Conservation (phyloP, 1,284 basidiomycete genomes). For the Fomitopsis betulina region DNA sequence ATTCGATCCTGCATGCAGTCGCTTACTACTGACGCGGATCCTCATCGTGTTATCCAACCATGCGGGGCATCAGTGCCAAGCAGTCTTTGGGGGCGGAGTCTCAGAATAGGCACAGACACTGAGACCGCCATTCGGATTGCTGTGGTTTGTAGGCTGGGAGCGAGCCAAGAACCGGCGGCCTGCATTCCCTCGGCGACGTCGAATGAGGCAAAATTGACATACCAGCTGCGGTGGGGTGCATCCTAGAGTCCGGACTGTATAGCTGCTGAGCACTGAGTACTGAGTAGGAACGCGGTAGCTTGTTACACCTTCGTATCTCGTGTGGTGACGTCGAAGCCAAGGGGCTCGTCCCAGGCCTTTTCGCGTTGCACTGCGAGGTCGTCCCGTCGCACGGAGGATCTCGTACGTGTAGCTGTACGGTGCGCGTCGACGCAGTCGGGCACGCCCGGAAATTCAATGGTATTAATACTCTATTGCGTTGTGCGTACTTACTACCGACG, state of each 20-base stretch:
- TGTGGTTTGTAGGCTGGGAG: background rate
- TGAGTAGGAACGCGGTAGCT: background rate
- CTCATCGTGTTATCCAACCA: background rate
- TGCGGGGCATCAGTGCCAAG: background rate
- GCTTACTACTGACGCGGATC: slow-evolving; percentile 66
- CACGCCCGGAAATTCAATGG: background rate
- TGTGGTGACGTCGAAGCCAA: background rate
- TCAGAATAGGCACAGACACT: background rate
- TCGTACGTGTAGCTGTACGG: background rate
- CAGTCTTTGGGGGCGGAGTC: background rate
- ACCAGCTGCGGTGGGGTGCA: background rate
- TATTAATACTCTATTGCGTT: background rate
- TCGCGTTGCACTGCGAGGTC: background rate
- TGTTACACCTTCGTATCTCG: background rate
- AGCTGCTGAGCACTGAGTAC: background rate
- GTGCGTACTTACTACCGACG: no score
- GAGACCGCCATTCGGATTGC: background rate
- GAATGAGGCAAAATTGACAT: background rate
- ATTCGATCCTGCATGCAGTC: slow-evolving; percentile 88
- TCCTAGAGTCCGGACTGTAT: no score
- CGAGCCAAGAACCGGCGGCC: background rate
- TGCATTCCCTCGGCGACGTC: background rate
- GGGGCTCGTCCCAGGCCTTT: background rate
- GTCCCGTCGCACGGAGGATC: background rate
- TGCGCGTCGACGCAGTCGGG: background rate